Conservation (phyloP, 331 rosid genomes). For the Quercus phellos region DNA sequence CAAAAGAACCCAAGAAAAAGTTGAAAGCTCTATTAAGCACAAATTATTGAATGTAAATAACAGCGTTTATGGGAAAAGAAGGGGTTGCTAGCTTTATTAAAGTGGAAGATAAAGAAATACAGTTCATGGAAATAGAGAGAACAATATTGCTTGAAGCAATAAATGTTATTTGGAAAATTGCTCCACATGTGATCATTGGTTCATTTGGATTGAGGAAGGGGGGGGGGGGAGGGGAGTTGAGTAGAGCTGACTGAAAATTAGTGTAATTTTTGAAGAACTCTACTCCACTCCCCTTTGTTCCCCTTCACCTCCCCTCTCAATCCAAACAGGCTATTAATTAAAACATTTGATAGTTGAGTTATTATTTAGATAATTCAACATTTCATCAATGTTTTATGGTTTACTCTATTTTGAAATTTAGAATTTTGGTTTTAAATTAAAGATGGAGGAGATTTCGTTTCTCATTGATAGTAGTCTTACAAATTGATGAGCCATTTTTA, state of each 20-base stretch:
- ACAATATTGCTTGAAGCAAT: conserved; percentile 59
- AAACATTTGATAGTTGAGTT: conserved; percentile 60
- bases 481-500: conserved; percentile 88
- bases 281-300: no score
- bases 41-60: conserved; percentile 21
- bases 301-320: no score
- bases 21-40: conserved; percentile 8
- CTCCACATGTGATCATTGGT: conserved; percentile 88
- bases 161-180: conserved; percentile 69
- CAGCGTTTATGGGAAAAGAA: conserved; percentile 26
- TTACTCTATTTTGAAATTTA: conserved; percentile 32
- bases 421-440: conserved; percentile 42
- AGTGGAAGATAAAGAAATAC: conserved; percentile 68
- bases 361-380: conserved; percentile 13
- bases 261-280: no score
- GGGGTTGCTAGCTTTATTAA: conserved; percentile 67
- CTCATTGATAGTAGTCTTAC: conserved; percentile 79
- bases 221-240: no score
- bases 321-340: conserved; percentile 29
- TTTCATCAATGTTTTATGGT: conserved; percentile 23
- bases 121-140: conserved; percentile 63
- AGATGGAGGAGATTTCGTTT: conserved; percentile 98
- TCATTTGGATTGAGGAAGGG: no score
- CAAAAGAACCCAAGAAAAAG: conserved; percentile 21
- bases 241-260: no score